Evolutionary conservation across 371 early-diverging fungal genomes (phyloP).

Genomic region (Circinella minor): DNA sequence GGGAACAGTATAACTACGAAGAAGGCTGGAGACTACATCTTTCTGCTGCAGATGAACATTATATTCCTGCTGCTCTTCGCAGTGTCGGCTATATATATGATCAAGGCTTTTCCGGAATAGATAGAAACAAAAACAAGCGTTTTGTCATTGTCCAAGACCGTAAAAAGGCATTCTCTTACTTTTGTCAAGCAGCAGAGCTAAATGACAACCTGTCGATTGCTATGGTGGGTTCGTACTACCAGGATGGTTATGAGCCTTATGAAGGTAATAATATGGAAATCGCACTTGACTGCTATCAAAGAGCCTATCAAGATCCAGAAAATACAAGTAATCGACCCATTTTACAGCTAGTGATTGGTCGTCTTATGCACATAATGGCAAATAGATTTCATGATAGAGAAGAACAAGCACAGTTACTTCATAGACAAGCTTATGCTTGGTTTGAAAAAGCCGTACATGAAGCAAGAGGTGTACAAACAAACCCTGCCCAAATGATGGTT

Average conservation of each 20-base stretch:
- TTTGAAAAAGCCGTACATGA: constrained; percentile 15
- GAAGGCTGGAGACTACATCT: constrained; percentile 31
- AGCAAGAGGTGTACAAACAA: constrained; percentile 12
- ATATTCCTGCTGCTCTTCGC: constrained; percentile 18
- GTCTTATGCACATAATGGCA: constrained; percentile 25
- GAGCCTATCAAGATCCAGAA: constrained; percentile 11
- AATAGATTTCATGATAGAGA: not conserved
- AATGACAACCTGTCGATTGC: constrained; percentile 15
- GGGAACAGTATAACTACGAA: constrained; percentile 23
- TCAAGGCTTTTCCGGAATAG: constrained; percentile 13
- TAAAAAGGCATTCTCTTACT: constrained; percentile 23
- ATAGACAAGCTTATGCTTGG: constrained; percentile 22
- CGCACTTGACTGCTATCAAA: constrained; percentile 23
- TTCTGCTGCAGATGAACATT: constrained; percentile 20
- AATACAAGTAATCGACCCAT: constrained; percentile 15
- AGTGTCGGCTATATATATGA: constrained; percentile 25
- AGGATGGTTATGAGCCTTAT: constrained; percentile 18
- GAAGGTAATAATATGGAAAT: constrained; percentile 5
- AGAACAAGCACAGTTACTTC: not conserved
- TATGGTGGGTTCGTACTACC: constrained; percentile 28
- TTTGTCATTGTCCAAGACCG: constrained; percentile 18
- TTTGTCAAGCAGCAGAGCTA: constrained; percentile 19
- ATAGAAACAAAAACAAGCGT: not conserved
- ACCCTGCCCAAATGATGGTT: constrained; percentile 29
- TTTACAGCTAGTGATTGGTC: constrained; percentile 25